Conservation (phyloP, 306 rosid species). For the Trifolium fragiferum region DNA sequence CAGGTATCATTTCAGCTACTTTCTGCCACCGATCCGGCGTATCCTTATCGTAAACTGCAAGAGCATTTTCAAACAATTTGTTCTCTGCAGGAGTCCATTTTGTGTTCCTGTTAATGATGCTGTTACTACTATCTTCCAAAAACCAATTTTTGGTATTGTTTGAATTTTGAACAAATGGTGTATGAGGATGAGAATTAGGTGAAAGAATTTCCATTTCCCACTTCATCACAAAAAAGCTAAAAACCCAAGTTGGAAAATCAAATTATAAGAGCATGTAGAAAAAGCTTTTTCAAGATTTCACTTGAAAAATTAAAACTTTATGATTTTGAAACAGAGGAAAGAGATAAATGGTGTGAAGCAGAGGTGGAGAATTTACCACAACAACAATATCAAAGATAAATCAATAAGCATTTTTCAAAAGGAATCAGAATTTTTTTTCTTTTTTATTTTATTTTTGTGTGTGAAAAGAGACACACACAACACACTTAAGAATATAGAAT, state of each 20-base stretch:
- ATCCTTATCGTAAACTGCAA: conserved; percentile 77
- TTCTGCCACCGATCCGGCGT: conserved; percentile 82
- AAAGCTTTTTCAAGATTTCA: background rate
- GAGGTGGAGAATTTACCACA: conserved; percentile 64
- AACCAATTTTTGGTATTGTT: conserved; percentile 55
- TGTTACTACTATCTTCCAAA: conserved; percentile 45
- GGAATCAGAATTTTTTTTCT: conserved; percentile 77
- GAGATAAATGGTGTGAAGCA: conserved; percentile 37
- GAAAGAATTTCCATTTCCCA: conserved; percentile 76
- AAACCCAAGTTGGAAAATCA: conserved; percentile 8
- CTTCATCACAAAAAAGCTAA: conserved; percentile 50
- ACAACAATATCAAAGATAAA: conserved; percentile 54
- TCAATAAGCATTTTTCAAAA: conserved; percentile 63
- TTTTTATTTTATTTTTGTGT: conserved; percentile 32
- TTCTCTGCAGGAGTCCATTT: conserved; percentile 89
- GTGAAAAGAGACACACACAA: conserved; percentile 43
- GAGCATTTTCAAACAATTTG: conserved; percentile 87
- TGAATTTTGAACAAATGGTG: conserved; percentile 53
- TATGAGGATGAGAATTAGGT: conserved; percentile 47
- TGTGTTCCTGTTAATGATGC: conserved; percentile 19
- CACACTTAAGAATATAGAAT: conserved; percentile 66
- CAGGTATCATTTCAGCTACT: conserved; percentile 84
- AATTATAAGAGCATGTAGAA: conserved; percentile 40
- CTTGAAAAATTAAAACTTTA: conserved; percentile 36
- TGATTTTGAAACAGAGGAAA: conserved; percentile 42